phyloP scores from a whole-genome alignment of 345 rosid genomes.

The Arabis hirsuta region DNA sequence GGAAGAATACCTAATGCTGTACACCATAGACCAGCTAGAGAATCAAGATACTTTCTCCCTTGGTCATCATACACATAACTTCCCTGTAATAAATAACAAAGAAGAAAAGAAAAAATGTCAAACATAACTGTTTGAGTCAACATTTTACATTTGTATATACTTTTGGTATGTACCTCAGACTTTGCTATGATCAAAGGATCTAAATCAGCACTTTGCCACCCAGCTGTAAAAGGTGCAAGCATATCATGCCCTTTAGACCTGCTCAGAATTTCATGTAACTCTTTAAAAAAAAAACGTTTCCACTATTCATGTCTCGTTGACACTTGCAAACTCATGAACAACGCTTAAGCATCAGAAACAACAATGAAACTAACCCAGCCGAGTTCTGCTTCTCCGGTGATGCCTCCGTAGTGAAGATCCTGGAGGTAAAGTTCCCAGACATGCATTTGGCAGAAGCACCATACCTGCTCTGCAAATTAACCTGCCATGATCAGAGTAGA shows the following conservation, averaged over 20 bases:
- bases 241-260: constrained; percentile 95
- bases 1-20: constrained; percentile 76
- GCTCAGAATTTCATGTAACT: constrained; percentile 15
- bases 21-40: constrained; percentile 98
- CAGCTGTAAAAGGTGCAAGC: constrained; percentile 99
- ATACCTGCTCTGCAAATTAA: constrained; percentile 50
- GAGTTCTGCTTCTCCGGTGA: constrained; percentile 57
- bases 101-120: constrained; percentile 5
- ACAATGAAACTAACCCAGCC: constrained; percentile 45
- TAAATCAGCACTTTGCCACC: constrained; percentile 82
- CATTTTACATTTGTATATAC: background rate
- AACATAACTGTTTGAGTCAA: constrained; percentile 3
- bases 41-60: constrained; percentile 92
- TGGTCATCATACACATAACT: constrained; percentile 76
- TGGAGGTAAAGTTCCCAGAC: constrained; percentile 42
- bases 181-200: constrained; percentile 81
- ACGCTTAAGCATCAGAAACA: background rate
- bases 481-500: constrained; percentile 43
- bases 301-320: too few species aligned
- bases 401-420: constrained; percentile 61
- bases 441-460: constrained; percentile 48
- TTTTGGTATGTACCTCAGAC: constrained; percentile 63
- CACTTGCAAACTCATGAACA: too few species aligned
- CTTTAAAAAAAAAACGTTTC: too few species aligned
- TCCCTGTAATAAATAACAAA: constrained; percentile 53